Conservation (phyloP, 768 basidiomycete genomes). For the Suillus ampliporus region DNA sequence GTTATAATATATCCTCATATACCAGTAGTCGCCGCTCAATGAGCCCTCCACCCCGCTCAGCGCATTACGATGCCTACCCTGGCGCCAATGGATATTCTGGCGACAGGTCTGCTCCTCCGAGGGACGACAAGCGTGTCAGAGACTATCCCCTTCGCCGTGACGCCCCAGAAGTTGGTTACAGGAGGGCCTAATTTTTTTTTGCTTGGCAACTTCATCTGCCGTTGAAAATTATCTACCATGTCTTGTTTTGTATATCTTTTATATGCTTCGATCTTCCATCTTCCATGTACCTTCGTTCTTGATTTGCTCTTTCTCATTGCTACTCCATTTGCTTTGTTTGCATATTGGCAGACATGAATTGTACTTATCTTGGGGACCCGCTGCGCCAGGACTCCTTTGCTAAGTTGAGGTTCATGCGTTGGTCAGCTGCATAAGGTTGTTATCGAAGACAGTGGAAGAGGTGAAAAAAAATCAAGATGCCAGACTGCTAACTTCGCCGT, state of each 20-base stretch:
- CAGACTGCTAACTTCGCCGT: too few relatives aligned
- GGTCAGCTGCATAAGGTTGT: too few relatives aligned
- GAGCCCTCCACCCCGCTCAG: constrained; percentile 62
- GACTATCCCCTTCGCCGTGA: constrained; percentile 47
- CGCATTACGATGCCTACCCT: constrained; percentile 59
- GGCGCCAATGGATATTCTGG: constrained; percentile 43
- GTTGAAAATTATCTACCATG: not conserved
- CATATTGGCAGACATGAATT: not conserved
- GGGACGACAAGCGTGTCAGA: constrained; percentile 38
- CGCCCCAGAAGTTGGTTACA: constrained; percentile 37
- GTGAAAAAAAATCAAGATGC: too few relatives aligned
- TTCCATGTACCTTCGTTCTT: not conserved
- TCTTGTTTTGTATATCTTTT: not conserved
- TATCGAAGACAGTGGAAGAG: too few relatives aligned
- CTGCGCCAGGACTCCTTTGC: too few relatives aligned
- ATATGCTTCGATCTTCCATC: not conserved
- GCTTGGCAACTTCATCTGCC: constrained; percentile 10
- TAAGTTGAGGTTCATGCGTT: too few relatives aligned
- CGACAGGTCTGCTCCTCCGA: constrained; percentile 53
- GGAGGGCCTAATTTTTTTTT: constrained; percentile 28
- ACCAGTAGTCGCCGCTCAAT: constrained; percentile 68
- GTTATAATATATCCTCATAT: constrained; percentile 11
- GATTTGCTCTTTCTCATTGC: not conserved
- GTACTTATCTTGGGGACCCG: not conserved
- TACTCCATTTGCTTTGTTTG: not conserved